A percentile compares a stretch with the other conserved stretches of the same genome.
These are phyloP conservation scores for Hypoxylon perforatum DNA, from an alignment of 495 filamentous ascomycete species.

Conservation along the genomic window DNA sequence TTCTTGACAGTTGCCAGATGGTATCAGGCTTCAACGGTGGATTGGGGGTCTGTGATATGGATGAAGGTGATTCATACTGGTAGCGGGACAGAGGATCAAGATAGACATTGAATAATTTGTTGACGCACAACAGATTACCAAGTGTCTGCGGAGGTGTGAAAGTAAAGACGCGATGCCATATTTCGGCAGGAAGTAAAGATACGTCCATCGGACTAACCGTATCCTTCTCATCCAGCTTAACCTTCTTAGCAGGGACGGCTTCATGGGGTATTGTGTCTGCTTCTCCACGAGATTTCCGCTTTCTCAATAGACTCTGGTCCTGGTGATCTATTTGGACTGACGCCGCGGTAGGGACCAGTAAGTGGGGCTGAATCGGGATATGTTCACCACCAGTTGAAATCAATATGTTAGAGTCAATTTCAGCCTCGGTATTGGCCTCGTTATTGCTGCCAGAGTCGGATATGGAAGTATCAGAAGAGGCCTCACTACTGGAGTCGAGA, in stretches of 20 bases:
- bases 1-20: constrained; percentile 70
- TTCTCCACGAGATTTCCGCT: constrained; percentile 50
- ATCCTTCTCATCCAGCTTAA: constrained; percentile 48
- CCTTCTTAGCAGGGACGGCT: constrained; percentile 45
- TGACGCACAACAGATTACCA: constrained; percentile 62
- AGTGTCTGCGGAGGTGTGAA: constrained; percentile 63
- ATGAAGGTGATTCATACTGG: constrained; percentile 38
- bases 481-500: constrained; percentile 32
- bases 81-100: constrained; percentile 57
- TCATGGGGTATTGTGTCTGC: constrained; percentile 18
- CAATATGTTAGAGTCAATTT: constrained; percentile 7
- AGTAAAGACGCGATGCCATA: constrained; percentile 68
- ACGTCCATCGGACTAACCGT: constrained; percentile 38
- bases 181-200: constrained; percentile 59
- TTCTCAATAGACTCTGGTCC: constrained; percentile 41
- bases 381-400: constrained; percentile 23
- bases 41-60: constrained; percentile 34
- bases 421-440: constrained; percentile 5
- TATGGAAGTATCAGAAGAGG: constrained; percentile 34
- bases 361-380: constrained; percentile 13
- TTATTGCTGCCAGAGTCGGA: constrained; percentile 13
- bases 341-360: constrained; percentile 2
- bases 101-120: constrained; percentile 63
- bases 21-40: constrained; percentile 57
- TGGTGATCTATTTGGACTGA: constrained; percentile 6